Percentiles rank a stretch among this genome's conserved stretches.
These are phyloP conservation scores for Luvunga scandens DNA, from an alignment of 345 rosid genomes.

Conservation along the genomic window DNA sequence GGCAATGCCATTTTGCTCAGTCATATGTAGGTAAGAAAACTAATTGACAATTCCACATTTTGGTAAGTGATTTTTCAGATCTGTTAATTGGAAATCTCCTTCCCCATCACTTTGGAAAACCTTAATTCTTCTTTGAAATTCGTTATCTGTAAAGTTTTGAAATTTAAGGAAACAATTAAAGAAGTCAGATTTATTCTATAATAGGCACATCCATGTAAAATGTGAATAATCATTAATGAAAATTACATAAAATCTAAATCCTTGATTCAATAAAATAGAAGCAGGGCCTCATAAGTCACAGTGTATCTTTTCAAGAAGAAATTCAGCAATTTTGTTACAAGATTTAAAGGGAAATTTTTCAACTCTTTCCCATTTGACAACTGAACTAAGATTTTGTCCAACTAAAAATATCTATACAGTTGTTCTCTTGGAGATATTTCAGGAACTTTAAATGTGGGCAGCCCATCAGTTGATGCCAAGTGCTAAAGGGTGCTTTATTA, in stretches of 20 bases:
- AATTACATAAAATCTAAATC: background rate
- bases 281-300: background rate
- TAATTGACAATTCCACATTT: background rate
- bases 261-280: background rate
- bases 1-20: background rate
- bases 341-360: background rate
- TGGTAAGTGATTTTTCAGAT: background rate
- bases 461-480: background rate
- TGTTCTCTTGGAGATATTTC: background rate
- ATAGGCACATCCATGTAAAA: background rate
- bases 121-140: background rate
- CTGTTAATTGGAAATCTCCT: background rate
- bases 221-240: background rate
- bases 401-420: background rate
- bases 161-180: background rate
- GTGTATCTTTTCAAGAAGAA: background rate
- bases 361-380: background rate
- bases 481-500: no score
- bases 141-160: background rate
- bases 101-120: background rate
- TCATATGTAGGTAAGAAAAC: background rate
- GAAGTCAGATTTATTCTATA: conserved; percentile 1
- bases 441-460: background rate
- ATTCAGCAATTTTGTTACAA: background rate
- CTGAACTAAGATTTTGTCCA: background rate